Evolutionary conservation across 257 asterid species (phyloP), one percentile per base, ranked within the genome.

Genomic region (Solanum clarkiae): DNA sequence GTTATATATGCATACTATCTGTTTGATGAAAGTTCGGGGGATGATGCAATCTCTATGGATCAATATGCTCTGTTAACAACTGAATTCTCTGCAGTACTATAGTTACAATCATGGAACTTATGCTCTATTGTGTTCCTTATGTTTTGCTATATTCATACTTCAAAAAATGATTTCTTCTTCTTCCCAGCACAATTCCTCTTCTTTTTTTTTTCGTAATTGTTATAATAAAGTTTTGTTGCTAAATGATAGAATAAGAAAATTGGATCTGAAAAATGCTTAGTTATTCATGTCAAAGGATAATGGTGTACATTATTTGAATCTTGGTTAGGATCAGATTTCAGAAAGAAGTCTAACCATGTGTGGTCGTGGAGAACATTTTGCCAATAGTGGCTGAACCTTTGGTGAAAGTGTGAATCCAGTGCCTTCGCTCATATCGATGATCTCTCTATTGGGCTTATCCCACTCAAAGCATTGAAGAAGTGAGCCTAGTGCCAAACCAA

Each of bases 401-500:
- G 91, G 91, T 90, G 89, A 83, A 0, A 79, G 83, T 79, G 92
- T 87, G 36, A 91, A 88, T 68, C 93, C 95, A 13, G 84, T 22
- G 2, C 88, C 90, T 60, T 91, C 94, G 47, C 74, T 80, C 92
- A 92, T 87, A 26, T 90, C 94, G 81, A 91, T 90, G 84, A 59
- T 77, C 82, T 86, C 92, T 40, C 40, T n/a, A 40, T 84, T 85
- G 5, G 87, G 86, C 26, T 88, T 89, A 36, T 53, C 85, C 98
- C 98, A 95, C 4, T 95, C 93, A 65, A 95, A 93, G 90, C 96
- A 91, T 86, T 95, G 98, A 79, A 93, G 80, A 84, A 95, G 71
- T 56, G 94, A 66, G 13, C 92, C 95, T 71, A 94, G 65, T 11
- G 89, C 91, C 87, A 94, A 81, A 5, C 93, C 95, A 14, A 94